Evolutionary conservation across 2,329 filamentous ascomycete species (phyloP).

Genomic region (Phaeosphaeriaceae sp.): DNA sequence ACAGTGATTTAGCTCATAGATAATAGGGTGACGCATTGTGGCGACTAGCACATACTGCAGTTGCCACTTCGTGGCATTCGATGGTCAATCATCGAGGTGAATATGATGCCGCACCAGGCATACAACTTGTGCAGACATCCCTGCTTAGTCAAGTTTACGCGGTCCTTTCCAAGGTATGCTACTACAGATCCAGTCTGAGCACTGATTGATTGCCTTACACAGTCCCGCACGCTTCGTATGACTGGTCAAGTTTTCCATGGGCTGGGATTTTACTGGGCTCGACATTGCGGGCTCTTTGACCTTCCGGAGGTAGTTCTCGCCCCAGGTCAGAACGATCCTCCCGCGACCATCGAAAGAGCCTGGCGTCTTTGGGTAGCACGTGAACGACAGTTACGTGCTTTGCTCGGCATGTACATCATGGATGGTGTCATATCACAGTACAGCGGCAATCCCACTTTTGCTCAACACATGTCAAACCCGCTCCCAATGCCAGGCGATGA

Average conservation of each 20-base stretch:
- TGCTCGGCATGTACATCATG: not conserved
- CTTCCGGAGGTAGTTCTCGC: not conserved
- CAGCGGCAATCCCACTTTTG: not conserved
- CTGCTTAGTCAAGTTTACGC: not conserved
- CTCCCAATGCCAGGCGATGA: conserved; percentile 1
- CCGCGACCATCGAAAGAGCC: not conserved
- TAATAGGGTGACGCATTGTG: not conserved
- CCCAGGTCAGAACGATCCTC: not conserved
- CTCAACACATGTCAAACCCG: conserved; percentile 1
- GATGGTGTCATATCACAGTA: not conserved
- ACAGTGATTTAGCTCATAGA: not conserved
- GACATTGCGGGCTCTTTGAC: not conserved
- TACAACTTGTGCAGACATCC: not conserved
- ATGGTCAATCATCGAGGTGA: conserved; percentile 1
- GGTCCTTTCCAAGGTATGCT: not conserved
- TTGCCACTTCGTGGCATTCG: not conserved
- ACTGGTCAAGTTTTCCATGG: conserved; percentile 1
- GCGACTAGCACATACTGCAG: not conserved
- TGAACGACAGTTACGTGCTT: not conserved
- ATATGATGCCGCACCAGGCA: not conserved
- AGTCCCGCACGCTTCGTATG: conserved; percentile 1
- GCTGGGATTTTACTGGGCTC: not conserved
- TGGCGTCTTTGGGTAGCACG: conserved; percentile 1
- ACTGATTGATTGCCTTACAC: not conserved
- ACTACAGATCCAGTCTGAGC: not conserved